Percentiles rank a stretch among this genome's conserved stretches.
phyloP scores from a whole-genome alignment of 805 yeast species.

The Pichia rugopelliculosa region DNA sequence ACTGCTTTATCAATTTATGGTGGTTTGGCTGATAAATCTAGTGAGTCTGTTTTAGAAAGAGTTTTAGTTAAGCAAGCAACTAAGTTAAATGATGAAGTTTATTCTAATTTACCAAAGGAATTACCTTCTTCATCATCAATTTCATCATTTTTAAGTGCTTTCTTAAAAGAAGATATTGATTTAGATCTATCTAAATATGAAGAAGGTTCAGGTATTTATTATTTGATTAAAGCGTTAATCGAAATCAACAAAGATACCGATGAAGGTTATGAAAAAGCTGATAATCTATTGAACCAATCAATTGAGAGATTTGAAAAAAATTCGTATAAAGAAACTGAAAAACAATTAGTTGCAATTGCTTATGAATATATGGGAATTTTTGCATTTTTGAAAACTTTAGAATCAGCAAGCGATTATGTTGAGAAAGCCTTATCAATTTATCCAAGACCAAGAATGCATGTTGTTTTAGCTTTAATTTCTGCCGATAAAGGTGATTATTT shows the following conservation, averaged over 20 bases:
- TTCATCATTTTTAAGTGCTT: conserved; percentile 85
- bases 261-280: conserved; percentile 59
- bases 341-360: conserved; percentile 55
- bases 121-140: conserved; percentile 81
- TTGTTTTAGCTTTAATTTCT: conserved; percentile 71
- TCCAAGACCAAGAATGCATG: conserved; percentile 78
- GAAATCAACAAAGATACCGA: conserved; percentile 39
- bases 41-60: conserved; percentile 80
- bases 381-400: conserved; percentile 68
- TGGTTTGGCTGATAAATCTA: conserved; percentile 63
- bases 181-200: conserved; percentile 42
- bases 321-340: conserved; percentile 23
- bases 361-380: conserved; percentile 79
- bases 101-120: conserved; percentile 41
- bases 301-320: conserved; percentile 30
- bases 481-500: conserved; percentile 68
- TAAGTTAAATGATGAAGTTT: conserved; percentile 56
- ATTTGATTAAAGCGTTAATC: conserved; percentile 57
- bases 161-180: conserved; percentile 43
- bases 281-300: conserved; percentile 52
- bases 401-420: conserved; percentile 55
- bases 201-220: conserved; percentile 54
- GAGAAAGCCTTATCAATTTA: conserved; percentile 54
- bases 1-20: conserved; percentile 84
- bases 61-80: conserved; percentile 76